Conservation (phyloP, 306 rosid genomes). For the Biancaea sappan region DNA sequence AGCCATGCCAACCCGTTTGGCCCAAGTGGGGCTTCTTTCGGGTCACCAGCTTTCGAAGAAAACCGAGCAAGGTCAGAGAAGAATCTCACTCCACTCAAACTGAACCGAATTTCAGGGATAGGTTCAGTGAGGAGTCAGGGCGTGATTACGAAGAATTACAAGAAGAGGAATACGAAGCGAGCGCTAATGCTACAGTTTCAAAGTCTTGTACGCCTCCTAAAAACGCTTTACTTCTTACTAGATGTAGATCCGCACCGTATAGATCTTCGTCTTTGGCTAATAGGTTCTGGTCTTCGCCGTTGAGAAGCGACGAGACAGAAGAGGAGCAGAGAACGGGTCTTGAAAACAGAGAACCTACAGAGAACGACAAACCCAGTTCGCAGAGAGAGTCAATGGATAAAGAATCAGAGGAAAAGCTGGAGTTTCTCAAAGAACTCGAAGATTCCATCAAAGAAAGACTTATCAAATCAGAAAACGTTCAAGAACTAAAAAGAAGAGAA, state of each 20-base stretch:
- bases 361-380: conserved; percentile 35
- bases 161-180: conserved; percentile 25
- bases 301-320: conserved; percentile 40
- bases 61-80: conserved; percentile 24
- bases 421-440: conserved; percentile 41
- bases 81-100: conserved; percentile 30
- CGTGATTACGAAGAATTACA: conserved; percentile 33
- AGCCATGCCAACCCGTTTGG: conserved; percentile 38
- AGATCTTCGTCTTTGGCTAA: conserved; percentile 61
- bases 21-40: conserved; percentile 51
- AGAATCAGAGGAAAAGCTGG: conserved; percentile 40
- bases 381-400: conserved; percentile 41
- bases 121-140: conserved; percentile 25
- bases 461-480: conserved; percentile 33
- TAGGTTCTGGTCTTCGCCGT: conserved; percentile 66
- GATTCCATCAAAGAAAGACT: conserved; percentile 43
- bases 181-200: conserved; percentile 21
- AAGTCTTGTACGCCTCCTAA: conserved; percentile 55
- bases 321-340: conserved; percentile 15
- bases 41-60: conserved; percentile 41
- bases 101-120: conserved; percentile 32
- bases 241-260: conserved; percentile 84
- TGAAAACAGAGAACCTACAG: conserved; percentile 30
- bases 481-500: conserved; percentile 33
- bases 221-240: conserved; percentile 68